These are phyloP conservation scores for Colletotrichum zoysiae DNA, from an alignment of 2,329 filamentous ascomycete genomes.

Conservation along the genomic window DNA sequence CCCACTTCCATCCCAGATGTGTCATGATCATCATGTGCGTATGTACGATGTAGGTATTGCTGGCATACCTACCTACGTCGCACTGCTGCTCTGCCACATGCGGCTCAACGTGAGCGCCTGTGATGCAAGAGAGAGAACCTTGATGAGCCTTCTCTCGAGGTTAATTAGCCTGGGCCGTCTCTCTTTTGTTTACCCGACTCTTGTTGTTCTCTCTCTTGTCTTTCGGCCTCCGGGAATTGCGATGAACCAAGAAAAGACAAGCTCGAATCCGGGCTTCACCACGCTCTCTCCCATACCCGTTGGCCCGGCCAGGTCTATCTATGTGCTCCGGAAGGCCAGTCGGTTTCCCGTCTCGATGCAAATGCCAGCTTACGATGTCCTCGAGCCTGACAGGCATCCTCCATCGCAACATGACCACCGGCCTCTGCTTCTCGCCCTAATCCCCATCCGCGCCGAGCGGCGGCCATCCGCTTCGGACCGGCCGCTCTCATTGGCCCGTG, in stretches of 20 bases:
- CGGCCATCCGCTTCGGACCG: conserved; percentile 12
- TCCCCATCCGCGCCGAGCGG: not conserved
- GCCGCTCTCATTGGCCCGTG: conserved; percentile 20
- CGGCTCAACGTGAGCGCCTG: not conserved
- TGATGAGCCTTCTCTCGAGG: not conserved
- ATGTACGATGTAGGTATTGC: too few species aligned
- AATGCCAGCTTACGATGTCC: conserved; percentile 5
- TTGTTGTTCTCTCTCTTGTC: too few species aligned
- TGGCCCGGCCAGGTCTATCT: not conserved
- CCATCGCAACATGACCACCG: not conserved
- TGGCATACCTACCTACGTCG: not conserved
- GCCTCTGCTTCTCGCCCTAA: not conserved
- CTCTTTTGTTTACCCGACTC: too few species aligned
- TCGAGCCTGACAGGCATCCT: not conserved
- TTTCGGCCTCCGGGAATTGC: not conserved
- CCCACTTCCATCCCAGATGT: not conserved
- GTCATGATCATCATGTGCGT: not conserved
- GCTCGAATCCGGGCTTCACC: not conserved
- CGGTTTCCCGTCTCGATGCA: not conserved
- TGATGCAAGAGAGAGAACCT: conserved; percentile 10
- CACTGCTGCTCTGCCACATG: too few species aligned
- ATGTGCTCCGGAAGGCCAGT: not conserved
- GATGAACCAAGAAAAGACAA: not conserved
- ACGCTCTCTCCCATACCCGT: not conserved
- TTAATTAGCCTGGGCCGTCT: not conserved